Percentiles rank a stretch among this genome's conserved stretches.
Conservation (phyloP, 148 eudicot species). For the Persicaria tinctoria region DNA sequence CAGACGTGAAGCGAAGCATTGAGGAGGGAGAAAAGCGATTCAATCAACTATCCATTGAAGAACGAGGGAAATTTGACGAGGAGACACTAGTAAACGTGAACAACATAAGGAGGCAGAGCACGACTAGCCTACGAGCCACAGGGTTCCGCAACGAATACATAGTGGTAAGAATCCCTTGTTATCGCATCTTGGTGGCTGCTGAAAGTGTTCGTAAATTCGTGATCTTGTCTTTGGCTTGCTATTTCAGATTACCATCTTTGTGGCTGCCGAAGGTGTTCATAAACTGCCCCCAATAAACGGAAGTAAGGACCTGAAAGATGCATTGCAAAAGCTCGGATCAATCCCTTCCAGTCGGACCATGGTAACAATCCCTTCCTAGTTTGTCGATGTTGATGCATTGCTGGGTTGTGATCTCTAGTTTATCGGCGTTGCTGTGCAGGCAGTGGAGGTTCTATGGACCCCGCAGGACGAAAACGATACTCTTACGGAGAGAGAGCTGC, state of each 20-base stretch:
- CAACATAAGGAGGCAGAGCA: conserved; percentile 61
- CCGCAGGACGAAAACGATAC: conserved; percentile 21
- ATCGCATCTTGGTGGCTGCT: too few species aligned
- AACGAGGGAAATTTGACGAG: conserved; percentile 91
- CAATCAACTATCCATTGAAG: conserved; percentile 86
- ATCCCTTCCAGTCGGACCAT: conserved; percentile 66
- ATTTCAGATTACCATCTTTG: conserved; percentile 72
- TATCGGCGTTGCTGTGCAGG: conserved; percentile 5
- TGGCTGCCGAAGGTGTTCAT: conserved; percentile 82
- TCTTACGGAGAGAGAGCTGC: conserved; percentile 19
- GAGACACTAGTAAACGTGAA: conserved; percentile 95
- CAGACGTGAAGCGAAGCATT: conserved; percentile 59
- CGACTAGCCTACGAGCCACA: conserved; percentile 43
- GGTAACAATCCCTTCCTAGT: conserved; percentile 28
- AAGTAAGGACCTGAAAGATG: conserved; percentile 71
- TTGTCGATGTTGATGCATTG: background rate
- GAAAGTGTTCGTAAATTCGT: background rate
- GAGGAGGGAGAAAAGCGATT: conserved; percentile 87
- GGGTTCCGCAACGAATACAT: conserved; percentile 95
- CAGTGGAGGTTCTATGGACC: conserved; percentile 24
- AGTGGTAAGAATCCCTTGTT: conserved; percentile 38
- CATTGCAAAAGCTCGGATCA: conserved; percentile 72
- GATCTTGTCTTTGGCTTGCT: background rate
- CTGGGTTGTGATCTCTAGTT: background rate
- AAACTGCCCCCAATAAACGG: conserved; percentile 69